Evolutionary conservation across 2,329 filamentous ascomycete species (phyloP).

Genomic region (Geosmithia putterillii): DNA sequence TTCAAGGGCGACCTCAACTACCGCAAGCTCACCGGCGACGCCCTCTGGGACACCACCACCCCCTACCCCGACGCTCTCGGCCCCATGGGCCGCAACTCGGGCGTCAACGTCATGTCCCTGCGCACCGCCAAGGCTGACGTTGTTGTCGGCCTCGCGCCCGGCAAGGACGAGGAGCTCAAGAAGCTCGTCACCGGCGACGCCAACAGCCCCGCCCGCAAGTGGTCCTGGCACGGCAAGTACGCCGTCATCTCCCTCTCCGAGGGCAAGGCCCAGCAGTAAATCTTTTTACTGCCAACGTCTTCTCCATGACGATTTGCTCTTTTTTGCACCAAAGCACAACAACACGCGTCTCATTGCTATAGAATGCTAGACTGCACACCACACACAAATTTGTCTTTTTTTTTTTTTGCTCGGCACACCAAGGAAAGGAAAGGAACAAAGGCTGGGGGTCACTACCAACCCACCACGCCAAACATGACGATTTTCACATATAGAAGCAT

Average conservation of each 20-base stretch:
- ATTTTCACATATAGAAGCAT: too few relatives aligned
- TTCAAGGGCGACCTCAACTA: constrained; percentile 99
- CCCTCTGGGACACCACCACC: constrained; percentile 71
- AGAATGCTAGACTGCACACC: too few relatives aligned
- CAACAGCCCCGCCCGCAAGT: constrained; percentile 58
- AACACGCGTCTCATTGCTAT: too few relatives aligned
- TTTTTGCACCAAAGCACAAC: too few relatives aligned
- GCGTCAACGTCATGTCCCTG: constrained; percentile 73
- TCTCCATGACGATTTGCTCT: not conserved
- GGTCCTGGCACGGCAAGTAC: constrained; percentile 96
- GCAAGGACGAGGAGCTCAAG: constrained; percentile 71
- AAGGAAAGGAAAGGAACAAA: too few relatives aligned
- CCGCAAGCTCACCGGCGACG: constrained; percentile 77
- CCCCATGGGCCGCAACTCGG: constrained; percentile 69
- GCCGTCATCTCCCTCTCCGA: constrained; percentile 59
- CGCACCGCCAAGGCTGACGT: constrained; percentile 96
- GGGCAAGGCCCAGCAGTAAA: constrained; percentile 6
- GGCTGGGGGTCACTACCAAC: too few relatives aligned
- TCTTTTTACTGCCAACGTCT: too few relatives aligned
- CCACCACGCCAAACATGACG: too few relatives aligned
- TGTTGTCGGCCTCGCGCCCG: constrained; percentile 73
- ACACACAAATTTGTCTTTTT: too few relatives aligned
- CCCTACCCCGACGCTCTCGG: constrained; percentile 78
- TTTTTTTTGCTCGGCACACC: too few relatives aligned
- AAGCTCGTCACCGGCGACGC: constrained; percentile 51